Conservation (phyloP, 768 basidiomycete genomes). For the Leccinum variicolor region DNA sequence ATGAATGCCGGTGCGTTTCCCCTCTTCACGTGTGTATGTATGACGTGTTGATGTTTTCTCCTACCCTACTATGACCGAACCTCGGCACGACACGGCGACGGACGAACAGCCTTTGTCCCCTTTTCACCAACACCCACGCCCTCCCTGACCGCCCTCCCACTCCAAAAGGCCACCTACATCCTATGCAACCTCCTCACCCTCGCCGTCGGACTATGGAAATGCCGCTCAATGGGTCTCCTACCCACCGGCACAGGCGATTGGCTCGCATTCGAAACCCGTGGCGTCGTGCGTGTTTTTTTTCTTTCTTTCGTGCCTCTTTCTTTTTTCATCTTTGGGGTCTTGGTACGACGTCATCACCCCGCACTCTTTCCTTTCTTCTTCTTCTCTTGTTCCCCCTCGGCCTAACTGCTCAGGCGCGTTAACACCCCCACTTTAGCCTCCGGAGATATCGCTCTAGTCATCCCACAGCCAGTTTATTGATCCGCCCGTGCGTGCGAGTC, state of each 20-base stretch:
- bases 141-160: conserved; percentile 46
- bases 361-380: background rate
- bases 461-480: background rate
- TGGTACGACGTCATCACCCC: background rate
- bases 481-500: background rate
- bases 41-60: background rate
- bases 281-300: conserved; percentile 40
- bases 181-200: conserved; percentile 76
- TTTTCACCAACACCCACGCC: conserved; percentile 48
- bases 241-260: conserved; percentile 92
- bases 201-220: conserved; percentile 88
- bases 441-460: conserved; percentile 42
- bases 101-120: conserved; percentile 63
- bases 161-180: conserved; percentile 71
- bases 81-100: background rate
- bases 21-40: background rate
- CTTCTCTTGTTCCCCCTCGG: background rate
- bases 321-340: background rate
- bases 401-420: background rate
- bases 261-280: conserved; percentile 88
- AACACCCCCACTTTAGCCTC: conserved; percentile 31
- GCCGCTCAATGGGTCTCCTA: conserved; percentile 85
- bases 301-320: background rate
- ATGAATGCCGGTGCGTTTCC: conserved; percentile 68
- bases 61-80: too few species aligned